Evolutionary conservation across 78 protist species (phyloP).

Genomic region (Monosiga brevicollis): DNA sequence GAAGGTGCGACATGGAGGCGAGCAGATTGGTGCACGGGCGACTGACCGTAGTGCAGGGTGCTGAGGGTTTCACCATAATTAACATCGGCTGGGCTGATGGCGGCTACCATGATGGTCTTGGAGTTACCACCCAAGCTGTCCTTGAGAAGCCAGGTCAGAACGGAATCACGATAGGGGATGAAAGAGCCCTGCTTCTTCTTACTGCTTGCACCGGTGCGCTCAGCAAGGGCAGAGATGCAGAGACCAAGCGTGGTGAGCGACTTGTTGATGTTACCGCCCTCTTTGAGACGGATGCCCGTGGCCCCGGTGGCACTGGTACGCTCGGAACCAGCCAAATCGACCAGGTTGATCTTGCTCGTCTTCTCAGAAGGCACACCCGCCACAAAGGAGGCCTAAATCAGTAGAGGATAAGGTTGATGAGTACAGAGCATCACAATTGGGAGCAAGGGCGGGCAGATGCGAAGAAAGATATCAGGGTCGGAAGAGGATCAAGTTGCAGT

Average conservation of each 20-base stretch:
- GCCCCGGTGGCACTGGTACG: slow-evolving; percentile 41
- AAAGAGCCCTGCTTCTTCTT: neutral
- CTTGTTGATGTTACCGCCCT: slow-evolving; percentile 38
- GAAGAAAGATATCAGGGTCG: too few species aligned
- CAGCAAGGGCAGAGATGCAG: slow-evolving; percentile 43
- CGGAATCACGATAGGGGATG: slow-evolving; percentile 90
- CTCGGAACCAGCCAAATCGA: slow-evolving; percentile 56
- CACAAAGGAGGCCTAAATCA: neutral
- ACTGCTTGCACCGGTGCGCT: neutral
- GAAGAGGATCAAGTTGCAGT: too few species aligned
- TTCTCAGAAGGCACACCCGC: slow-evolving; percentile 18
- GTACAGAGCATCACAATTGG: too few species aligned
- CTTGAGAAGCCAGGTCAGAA: slow-evolving; percentile 63
- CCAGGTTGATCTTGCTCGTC: slow-evolving; percentile 36
- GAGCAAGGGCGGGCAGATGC: too few species aligned
- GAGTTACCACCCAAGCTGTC: slow-evolving; percentile 56
- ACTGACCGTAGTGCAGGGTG: slow-evolving; percentile 79
- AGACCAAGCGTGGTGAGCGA: slow-evolving; percentile 53
- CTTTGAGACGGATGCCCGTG: slow-evolving; percentile 49
- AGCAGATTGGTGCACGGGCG: neutral
- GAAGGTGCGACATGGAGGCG: neutral
- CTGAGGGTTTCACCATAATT: slow-evolving; percentile 74
- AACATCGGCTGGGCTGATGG: slow-evolving; percentile 53
- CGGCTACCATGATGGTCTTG: slow-evolving; percentile 61
- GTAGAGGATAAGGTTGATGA: too few species aligned